phyloP scores from a whole-genome alignment of 2,329 filamentous ascomycete genomes.

The Monosporascus sp. region DNA sequence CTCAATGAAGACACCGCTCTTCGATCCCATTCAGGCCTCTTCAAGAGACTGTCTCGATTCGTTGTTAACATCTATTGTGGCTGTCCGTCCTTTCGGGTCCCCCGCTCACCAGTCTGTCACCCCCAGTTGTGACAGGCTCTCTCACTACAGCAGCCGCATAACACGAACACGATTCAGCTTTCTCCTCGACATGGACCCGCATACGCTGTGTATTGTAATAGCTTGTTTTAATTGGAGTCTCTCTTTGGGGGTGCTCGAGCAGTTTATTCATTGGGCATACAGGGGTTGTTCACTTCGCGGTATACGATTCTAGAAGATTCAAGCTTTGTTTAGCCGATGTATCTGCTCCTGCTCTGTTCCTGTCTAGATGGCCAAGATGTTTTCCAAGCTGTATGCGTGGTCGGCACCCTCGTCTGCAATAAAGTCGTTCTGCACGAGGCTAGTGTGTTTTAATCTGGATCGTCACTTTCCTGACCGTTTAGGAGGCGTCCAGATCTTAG shows the following conservation, averaged over 20 bases:
- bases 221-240: not conserved
- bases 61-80: not conserved
- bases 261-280: not conserved
- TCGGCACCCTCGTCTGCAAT: too few species aligned
- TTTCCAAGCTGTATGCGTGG: too few species aligned
- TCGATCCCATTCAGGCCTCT: not conserved
- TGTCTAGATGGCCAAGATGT: not conserved
- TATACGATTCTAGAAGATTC: not conserved
- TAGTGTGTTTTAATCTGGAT: too few species aligned
- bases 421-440: too few species aligned
- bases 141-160: not conserved
- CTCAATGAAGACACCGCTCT: not conserved
- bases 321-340: not conserved
- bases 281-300: not conserved
- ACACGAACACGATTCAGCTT: not conserved
- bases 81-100: not conserved
- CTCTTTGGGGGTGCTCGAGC: not conserved
- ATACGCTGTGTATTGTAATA: not conserved
- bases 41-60: not conserved
- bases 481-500: not conserved
- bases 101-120: not conserved
- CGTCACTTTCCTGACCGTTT: too few species aligned
- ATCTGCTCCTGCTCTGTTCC: not conserved
- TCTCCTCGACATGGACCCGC: not conserved
- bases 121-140: not conserved